These are phyloP conservation scores for Lupinus albus DNA, from an alignment of 306 rosid species.

Conservation along the genomic window DNA sequence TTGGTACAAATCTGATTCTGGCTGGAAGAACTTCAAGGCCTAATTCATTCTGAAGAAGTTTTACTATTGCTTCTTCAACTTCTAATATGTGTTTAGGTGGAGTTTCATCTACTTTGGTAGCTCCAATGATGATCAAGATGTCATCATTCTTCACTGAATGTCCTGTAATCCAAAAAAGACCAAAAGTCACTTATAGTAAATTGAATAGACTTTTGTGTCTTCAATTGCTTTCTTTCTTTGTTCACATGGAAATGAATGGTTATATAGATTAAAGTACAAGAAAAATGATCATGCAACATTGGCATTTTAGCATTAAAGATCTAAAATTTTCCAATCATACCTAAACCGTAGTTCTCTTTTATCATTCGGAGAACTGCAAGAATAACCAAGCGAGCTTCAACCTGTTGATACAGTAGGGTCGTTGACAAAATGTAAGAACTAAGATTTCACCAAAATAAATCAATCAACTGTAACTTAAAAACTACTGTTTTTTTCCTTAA, in stretches of 20 bases:
- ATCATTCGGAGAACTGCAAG: slow-evolving; percentile 91
- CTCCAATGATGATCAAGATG: slow-evolving; percentile 76
- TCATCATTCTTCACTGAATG: slow-evolving; percentile 69
- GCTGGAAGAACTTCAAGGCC: slow-evolving; percentile 70
- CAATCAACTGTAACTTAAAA: slow-evolving; percentile 25
- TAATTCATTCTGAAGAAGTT: slow-evolving; percentile 74
- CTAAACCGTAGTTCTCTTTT: slow-evolving; percentile 76
- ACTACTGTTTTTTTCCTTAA: slow-evolving; percentile 13
- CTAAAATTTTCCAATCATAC: slow-evolving; percentile 47
- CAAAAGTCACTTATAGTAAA: slow-evolving; percentile 24
- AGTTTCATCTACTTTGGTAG: slow-evolving; percentile 51
- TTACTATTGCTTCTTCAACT: slow-evolving; percentile 64
- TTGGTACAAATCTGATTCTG: slow-evolving; percentile 49
- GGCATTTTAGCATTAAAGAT: slow-evolving; percentile 28
- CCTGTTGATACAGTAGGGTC: slow-evolving; percentile 54
- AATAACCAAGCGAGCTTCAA: slow-evolving; percentile 92
- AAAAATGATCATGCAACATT: slow-evolving; percentile 18
- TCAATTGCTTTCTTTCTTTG: slow-evolving; percentile 14
- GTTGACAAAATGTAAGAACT: slow-evolving; percentile 33
- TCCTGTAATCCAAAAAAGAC: slow-evolving; percentile 58
- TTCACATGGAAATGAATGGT: not conserved
- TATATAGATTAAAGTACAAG: slow-evolving; percentile 5
- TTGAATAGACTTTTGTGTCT: slow-evolving; percentile 13
- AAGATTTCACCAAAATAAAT: slow-evolving; percentile 18
- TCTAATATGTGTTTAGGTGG: slow-evolving; percentile 46